These are phyloP conservation scores for Helenozyma baotianmanensis DNA, from an alignment of 805 yeast species.

Conservation along the genomic window DNA sequence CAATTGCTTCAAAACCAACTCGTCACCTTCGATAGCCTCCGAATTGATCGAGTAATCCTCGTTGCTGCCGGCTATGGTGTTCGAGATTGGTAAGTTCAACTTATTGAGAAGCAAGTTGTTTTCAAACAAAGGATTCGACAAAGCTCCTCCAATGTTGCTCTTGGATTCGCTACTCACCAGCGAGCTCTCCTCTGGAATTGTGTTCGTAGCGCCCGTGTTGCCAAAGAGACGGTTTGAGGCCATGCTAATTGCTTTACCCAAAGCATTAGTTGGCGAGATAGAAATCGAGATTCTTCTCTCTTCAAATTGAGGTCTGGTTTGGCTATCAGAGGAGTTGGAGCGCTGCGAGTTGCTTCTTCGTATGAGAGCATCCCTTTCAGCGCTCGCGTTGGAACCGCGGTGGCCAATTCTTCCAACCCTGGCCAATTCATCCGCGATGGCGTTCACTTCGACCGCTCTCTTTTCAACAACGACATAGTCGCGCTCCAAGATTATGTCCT, in stretches of 20 bases:
- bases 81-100: constrained; percentile 26
- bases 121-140: constrained; percentile 19
- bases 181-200: constrained; percentile 7
- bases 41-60: constrained; percentile 13
- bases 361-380: constrained; percentile 15
- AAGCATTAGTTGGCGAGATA: constrained; percentile 79
- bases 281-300: constrained; percentile 66
- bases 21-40: constrained; percentile 20
- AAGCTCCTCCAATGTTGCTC: constrained; percentile 1
- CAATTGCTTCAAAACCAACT: constrained; percentile 41
- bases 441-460: constrained; percentile 90
- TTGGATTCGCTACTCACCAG: not conserved
- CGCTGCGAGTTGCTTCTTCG: constrained; percentile 37
- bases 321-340: constrained; percentile 44
- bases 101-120: constrained; percentile 33
- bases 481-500: constrained; percentile 59
- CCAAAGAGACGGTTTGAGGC: constrained; percentile 90
- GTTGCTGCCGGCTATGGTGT: constrained; percentile 21
- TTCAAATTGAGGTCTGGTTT: constrained; percentile 57
- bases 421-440: constrained; percentile 89
- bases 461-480: constrained; percentile 95
- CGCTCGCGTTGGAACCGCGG: constrained; percentile 27
- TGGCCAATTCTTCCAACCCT: constrained; percentile 49
- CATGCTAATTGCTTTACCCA: constrained; percentile 79
- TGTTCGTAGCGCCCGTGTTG: constrained; percentile 6